phyloP scores from a whole-genome alignment of 208 protist genomes.

The Phytomonas serpens region DNA sequence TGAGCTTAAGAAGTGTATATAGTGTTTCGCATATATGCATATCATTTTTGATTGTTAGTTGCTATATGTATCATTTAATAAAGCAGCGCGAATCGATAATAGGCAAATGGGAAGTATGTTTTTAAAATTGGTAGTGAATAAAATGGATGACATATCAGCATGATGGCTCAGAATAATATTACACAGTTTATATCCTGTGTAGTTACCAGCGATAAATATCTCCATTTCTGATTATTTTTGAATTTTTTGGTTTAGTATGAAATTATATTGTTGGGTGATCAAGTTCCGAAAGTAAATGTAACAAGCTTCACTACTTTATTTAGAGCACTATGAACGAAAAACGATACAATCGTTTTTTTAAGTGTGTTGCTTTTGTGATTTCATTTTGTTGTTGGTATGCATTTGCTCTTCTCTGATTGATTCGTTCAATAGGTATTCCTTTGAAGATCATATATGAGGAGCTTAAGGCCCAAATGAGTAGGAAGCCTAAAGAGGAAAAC shows the following conservation, averaged over 20 bases:
- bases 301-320: background rate
- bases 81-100: background rate
- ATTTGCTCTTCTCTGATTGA: background rate
- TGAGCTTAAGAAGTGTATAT: background rate
- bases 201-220: background rate
- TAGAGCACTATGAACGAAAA: background rate
- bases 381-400: background rate
- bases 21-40: background rate
- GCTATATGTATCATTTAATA: background rate
- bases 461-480: background rate
- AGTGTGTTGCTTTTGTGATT: background rate
- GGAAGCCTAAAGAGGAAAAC: background rate
- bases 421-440: background rate
- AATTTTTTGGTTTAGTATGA: background rate
- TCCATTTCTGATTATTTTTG: background rate
- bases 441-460: background rate
- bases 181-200: background rate
- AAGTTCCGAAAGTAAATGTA: background rate
- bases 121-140: background rate
- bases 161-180: background rate
- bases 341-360: background rate
- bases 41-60: background rate
- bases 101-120: background rate
- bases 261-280: background rate
- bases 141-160: background rate